Base-by-base conservation (phyloP, 2,329 filamentous ascomycete genomes). In the Cadophora sp. region DNA sequence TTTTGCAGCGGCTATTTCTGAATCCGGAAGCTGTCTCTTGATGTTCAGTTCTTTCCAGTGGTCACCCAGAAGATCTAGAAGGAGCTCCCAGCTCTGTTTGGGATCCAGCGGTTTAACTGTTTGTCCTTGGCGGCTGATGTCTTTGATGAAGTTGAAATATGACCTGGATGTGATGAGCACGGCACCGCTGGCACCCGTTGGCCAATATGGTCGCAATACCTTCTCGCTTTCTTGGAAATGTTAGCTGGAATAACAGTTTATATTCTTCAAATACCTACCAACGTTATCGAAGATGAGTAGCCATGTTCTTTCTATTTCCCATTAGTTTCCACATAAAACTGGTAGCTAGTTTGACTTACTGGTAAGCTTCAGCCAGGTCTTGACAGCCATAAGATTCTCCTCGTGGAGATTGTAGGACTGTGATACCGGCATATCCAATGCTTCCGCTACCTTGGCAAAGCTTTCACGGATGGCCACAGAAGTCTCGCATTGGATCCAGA, bases 401-500 rank as follows among this genome's bases (percentile, higher is more conserved):
- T 71, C 70, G 43, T 69, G 67, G 33, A 60, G 63, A n/a, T 22
- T 22, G 9, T 50, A 20, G 14, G 9, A 13, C 43, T 69, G 68
- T 33, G 72, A 70, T 22, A 65, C 72, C 14, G 68, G 71, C 33
- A 76, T 64, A 59, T 73, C 71, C 1, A 76, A 64, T 16, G 39
- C 58, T 4, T 73, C 53, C n/a, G 73, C 73, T 50, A 74, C 69
- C 58, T 75, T 67, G 9, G 73, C 72, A 60, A 75, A 76, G 45
- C 74, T 76, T 59, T 76, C 73, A 27, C 71, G 67, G 4, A 76
- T 58, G 11, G 70, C 65, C 4, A 70, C 61, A 16, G 67, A 68
- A 2, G 69, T 76, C 62, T 76, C 73, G 20, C 69, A 71, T 41
- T 73, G 59, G 27, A 76, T 65, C 74, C 74, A 76, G 51, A 75